Conservation (phyloP, 345 rosid genomes). For the Combretum micranthum region DNA sequence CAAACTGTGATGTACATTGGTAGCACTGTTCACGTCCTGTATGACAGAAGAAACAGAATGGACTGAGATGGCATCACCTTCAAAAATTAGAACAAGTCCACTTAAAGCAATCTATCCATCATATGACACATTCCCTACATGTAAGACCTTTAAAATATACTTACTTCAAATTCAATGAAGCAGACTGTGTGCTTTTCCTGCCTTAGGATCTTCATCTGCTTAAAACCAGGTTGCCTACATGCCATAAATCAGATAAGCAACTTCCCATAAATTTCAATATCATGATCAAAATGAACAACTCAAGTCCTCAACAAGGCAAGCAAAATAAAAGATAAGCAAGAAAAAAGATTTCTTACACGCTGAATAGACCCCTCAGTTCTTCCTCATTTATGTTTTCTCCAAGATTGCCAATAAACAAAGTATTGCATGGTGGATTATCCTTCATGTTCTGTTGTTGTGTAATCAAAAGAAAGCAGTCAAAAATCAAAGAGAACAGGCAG, state of each 20-base stretch:
- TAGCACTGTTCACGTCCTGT: constrained; percentile 86
- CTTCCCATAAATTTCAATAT: too few relatives aligned
- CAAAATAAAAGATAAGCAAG: background rate
- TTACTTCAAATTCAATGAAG: constrained; percentile 94
- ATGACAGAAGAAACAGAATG: constrained; percentile 8
- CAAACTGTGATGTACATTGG: constrained; percentile 74
- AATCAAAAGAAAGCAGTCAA: background rate
- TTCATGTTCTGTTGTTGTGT: constrained; percentile 63
- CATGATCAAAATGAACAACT: too few relatives aligned
- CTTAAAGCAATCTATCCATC: too few relatives aligned
- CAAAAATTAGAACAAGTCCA: background rate
- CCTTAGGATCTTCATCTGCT: constrained; percentile 94
- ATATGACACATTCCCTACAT: background rate
- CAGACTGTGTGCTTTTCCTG: constrained; percentile 99
- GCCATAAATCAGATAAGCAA: constrained; percentile 7
- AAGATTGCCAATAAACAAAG: constrained; percentile 95
- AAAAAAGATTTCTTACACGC: constrained; percentile 54
- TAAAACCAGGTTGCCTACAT: constrained; percentile 95
- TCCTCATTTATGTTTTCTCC: constrained; percentile 95
- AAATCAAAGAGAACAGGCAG: background rate
- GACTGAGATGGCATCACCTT: background rate
- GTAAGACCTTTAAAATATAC: constrained; percentile 10
- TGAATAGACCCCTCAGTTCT: constrained; percentile 82
- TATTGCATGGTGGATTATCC: constrained; percentile 97
- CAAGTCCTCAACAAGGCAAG: background rate